These are phyloP conservation scores for Cryptosporidium muris DNA, from an alignment of 169 alveolate genomes.

Conservation along the genomic window DNA sequence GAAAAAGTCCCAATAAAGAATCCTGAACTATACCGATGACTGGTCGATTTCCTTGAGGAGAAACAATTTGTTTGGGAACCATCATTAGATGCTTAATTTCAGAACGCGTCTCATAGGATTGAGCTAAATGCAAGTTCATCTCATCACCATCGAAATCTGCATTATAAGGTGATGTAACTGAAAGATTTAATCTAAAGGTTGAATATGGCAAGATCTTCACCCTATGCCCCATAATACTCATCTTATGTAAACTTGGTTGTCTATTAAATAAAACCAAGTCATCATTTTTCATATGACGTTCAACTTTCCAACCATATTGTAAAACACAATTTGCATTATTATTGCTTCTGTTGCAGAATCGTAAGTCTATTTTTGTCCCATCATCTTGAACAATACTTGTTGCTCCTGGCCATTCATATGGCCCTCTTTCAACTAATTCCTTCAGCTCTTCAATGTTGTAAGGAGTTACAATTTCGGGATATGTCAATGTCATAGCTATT, in stretches of 20 bases:
- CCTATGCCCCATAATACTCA: slow-evolving; percentile 99
- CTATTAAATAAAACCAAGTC: slow-evolving; percentile 99
- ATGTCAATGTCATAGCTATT: slow-evolving; percentile 98
- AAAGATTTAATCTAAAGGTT: slow-evolving; percentile 98
- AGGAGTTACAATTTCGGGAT: slow-evolving; percentile 98
- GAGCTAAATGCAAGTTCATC: slow-evolving; percentile 99
- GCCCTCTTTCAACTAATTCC: slow-evolving; percentile 94
- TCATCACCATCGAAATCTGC: slow-evolving; percentile 99
- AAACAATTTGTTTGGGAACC: slow-evolving; percentile 98
- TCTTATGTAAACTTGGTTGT: slow-evolving; percentile 99
- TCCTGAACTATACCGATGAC: slow-evolving; percentile 99
- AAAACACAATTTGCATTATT: slow-evolving; percentile 72
- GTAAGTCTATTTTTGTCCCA: slow-evolving; percentile 85
- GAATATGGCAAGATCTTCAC: slow-evolving; percentile 96
- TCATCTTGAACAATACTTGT: slow-evolving; percentile 93
- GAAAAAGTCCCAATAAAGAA: slow-evolving; percentile 92
- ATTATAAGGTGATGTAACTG: slow-evolving; percentile 99
- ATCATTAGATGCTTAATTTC: slow-evolving; percentile 98
- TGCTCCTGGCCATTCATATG: slow-evolving; percentile 99
- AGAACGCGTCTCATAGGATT: slow-evolving; percentile 96
- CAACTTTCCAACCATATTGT: slow-evolving; percentile 96
- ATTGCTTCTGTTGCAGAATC: slow-evolving; percentile 72
- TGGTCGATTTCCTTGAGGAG: slow-evolving; percentile 99
- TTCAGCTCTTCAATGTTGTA: slow-evolving; percentile 91
- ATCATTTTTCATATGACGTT: slow-evolving; percentile 98